Percentiles rank a stretch among this genome's conserved stretches.
These are phyloP conservation scores for Aspergillus coremiiformis DNA, from an alignment of 495 filamentous ascomycete genomes.

Conservation along the genomic window DNA sequence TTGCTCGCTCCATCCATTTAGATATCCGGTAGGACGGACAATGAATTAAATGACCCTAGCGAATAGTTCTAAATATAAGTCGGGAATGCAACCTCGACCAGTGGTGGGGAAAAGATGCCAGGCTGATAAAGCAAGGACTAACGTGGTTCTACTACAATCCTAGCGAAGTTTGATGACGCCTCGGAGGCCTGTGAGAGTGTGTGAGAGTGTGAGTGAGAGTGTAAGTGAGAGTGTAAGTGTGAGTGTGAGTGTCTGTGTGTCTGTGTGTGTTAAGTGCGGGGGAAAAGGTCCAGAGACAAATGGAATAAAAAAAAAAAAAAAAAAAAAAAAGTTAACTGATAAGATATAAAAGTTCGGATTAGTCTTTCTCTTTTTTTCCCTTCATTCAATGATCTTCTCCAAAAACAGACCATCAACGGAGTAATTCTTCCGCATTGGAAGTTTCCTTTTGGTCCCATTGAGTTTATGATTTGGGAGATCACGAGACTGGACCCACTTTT, in stretches of 20 bases:
- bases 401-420: background rate
- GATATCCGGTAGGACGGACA: conserved; percentile 11
- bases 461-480: background rate
- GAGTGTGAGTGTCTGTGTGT: too few species aligned
- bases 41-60: background rate
- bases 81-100: conserved; percentile 11
- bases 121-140: conserved; percentile 3
- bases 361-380: background rate
- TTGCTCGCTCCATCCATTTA: conserved; percentile 46
- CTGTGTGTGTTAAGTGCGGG: background rate
- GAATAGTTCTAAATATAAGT: conserved; percentile 14
- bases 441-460: background rate
- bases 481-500: conserved; percentile 1
- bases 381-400: background rate
- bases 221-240: too few species aligned
- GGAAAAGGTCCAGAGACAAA: too few species aligned
- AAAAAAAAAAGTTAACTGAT: conserved; percentile 6
- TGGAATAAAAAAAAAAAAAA: background rate
- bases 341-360: conserved; percentile 6
- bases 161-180: conserved; percentile 6
- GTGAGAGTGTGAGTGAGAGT: too few species aligned
- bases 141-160: background rate
- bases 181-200: background rate
- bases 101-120: conserved; percentile 13
- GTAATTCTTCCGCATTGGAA: background rate